A percentile compares a stretch with the other conserved stretches of the same genome.
Evolutionary conservation across 345 rosid species (phyloP).

Genomic region (Sapria himalayana): DNA sequence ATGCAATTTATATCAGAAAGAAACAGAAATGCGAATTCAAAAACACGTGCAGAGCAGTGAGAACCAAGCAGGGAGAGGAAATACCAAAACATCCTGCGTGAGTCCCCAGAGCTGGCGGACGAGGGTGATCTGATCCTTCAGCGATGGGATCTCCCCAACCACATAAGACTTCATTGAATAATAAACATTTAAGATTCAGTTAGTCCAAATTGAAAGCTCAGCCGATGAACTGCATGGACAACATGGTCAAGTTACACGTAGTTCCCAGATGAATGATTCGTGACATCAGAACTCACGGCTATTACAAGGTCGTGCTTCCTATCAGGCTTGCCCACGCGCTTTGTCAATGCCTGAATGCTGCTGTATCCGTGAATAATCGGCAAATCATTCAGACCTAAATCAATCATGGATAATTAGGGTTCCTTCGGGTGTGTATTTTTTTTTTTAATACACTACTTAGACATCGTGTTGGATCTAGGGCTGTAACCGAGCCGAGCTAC

Average conservation of each 20-base stretch:
- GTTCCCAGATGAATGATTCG: no score
- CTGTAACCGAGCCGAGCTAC: no score
- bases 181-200: constrained; percentile 9
- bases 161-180: constrained; percentile 53
- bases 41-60: neutral
- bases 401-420: no score
- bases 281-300: constrained; percentile 81
- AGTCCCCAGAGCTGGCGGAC: constrained; percentile 98
- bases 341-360: constrained; percentile 48
- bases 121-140: constrained; percentile 58
- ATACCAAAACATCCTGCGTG: constrained; percentile 79
- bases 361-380: constrained; percentile 65
- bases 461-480: no score
- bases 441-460: no score
- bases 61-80: neutral
- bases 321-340: constrained; percentile 32
- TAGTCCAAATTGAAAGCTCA: constrained; percentile 10
- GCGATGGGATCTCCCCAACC: constrained; percentile 89
- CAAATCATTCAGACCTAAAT: constrained; percentile 44
- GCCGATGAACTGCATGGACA: no score
- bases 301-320: constrained; percentile 89
- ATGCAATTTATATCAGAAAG: neutral
- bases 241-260: no score
- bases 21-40: neutral
- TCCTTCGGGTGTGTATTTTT: no score